These are phyloP conservation scores for Termitomyces sp. DNA, from an alignment of 768 basidiomycete genomes.

Conservation along the genomic window DNA sequence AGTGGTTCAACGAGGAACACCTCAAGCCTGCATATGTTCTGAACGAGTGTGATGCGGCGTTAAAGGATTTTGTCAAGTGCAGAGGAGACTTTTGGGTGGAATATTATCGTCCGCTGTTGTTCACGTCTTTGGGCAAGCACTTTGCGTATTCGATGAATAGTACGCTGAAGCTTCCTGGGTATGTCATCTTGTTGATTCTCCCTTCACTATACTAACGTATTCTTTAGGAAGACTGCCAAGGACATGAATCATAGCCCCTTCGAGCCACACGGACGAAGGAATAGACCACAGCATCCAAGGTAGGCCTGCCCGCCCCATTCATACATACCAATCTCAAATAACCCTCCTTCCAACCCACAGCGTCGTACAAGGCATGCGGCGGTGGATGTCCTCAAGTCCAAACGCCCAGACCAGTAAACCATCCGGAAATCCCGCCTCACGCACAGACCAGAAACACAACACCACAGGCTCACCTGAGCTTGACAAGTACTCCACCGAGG, in stretches of 20 bases:
- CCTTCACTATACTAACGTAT: not conserved
- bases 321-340: not conserved
- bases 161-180: constrained; percentile 82
- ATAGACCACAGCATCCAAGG: constrained; percentile 35
- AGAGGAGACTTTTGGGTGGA: constrained; percentile 83
- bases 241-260: constrained; percentile 78
- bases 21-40: constrained; percentile 67
- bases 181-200: constrained; percentile 20
- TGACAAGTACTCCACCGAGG: constrained; percentile 54
- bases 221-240: constrained; percentile 61
- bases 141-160: constrained; percentile 94
- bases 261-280: constrained; percentile 49
- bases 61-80: constrained; percentile 57
- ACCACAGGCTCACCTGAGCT: constrained; percentile 28
- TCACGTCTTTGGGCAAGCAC: constrained; percentile 84
- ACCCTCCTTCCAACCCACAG: constrained; percentile 29
- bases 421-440: constrained; percentile 33
- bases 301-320: constrained; percentile 10
- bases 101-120: constrained; percentile 82
- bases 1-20: constrained; percentile 80
- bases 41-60: constrained; percentile 60
- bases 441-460: constrained; percentile 35
- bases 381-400: constrained; percentile 68
- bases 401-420: constrained; percentile 39
- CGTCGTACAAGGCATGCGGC: constrained; percentile 74